Evolutionary conservation across 768 basidiomycete species (phyloP).

Genomic region (Calvatia gigantea): DNA sequence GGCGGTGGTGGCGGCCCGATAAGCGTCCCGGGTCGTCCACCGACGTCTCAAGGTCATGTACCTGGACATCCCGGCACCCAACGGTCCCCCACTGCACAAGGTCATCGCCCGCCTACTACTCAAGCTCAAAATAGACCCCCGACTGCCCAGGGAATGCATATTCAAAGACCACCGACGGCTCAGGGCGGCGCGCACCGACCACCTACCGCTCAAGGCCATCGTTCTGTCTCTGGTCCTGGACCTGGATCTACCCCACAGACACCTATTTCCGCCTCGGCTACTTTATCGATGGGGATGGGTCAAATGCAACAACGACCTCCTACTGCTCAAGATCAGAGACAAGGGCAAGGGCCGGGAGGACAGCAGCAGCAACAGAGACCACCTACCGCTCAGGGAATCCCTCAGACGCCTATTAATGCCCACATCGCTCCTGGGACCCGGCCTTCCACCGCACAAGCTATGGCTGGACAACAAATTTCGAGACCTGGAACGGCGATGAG

Average conservation of each 20-base stretch:
- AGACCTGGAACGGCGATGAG: slow-evolving; percentile 17
- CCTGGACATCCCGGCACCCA: not conserved
- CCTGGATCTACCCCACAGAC: slow-evolving; percentile 7
- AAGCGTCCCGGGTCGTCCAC: slow-evolving; percentile 10
- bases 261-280: slow-evolving; percentile 2
- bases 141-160: slow-evolving; percentile 13
- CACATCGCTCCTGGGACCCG: not conserved
- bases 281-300: slow-evolving; percentile 1
- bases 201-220: slow-evolving; percentile 11
- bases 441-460: slow-evolving; percentile 1
- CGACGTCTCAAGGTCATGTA: slow-evolving; percentile 4
- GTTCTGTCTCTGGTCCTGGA: not conserved
- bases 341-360: not conserved
- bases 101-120: slow-evolving; percentile 13
- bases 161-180: slow-evolving; percentile 8
- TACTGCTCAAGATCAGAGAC: slow-evolving; percentile 9
- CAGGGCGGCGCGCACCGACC: slow-evolving; percentile 9
- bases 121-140: slow-evolving; percentile 13
- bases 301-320: slow-evolving; percentile 8
- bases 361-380: slow-evolving; percentile 15
- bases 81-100: slow-evolving; percentile 15
- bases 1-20: too few species aligned
- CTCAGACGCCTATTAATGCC: not conserved
- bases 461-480: slow-evolving; percentile 11
- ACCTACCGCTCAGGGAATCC: slow-evolving; percentile 20